These are phyloP conservation scores for Coffea eugenioides DNA, from an alignment of 257 asterid genomes.

Conservation along the genomic window DNA sequence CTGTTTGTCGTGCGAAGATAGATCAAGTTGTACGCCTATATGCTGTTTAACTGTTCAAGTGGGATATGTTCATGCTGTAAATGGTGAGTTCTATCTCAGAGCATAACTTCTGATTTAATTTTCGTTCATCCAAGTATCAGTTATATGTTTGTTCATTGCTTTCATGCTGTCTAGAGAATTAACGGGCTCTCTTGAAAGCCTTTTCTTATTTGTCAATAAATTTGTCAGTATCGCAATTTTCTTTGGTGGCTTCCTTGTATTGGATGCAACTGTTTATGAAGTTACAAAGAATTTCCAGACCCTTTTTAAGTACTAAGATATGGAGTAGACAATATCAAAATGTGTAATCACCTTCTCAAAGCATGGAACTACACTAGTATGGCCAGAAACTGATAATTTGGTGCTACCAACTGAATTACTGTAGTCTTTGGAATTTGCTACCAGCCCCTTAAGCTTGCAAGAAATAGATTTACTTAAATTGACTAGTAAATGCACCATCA, in stretches of 20 bases:
- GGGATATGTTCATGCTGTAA: constrained; percentile 7
- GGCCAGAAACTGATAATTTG: background rate
- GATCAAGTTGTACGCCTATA: constrained; percentile 73
- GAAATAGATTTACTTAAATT: background rate
- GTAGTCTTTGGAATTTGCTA: background rate
- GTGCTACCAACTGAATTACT: background rate
- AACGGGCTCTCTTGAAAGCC: background rate
- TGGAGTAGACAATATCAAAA: background rate
- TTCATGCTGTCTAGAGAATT: background rate
- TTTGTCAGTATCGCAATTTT: background rate
- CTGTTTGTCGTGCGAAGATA: constrained; percentile 81
- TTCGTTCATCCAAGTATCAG: background rate
- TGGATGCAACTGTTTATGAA: background rate
- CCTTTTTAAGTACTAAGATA: background rate
- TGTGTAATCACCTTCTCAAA: background rate
- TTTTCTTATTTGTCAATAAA: background rate
- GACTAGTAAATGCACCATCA: background rate
- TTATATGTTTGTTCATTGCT: background rate
- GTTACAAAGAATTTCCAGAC: background rate
- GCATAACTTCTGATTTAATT: background rate
- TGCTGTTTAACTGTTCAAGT: constrained; percentile 47
- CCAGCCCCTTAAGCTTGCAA: background rate
- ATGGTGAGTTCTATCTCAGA: constrained; percentile 4
- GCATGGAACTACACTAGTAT: background rate
- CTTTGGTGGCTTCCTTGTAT: background rate